Conservation (phyloP, 768 basidiomycete genomes). For the Tulasnella sp. region DNA sequence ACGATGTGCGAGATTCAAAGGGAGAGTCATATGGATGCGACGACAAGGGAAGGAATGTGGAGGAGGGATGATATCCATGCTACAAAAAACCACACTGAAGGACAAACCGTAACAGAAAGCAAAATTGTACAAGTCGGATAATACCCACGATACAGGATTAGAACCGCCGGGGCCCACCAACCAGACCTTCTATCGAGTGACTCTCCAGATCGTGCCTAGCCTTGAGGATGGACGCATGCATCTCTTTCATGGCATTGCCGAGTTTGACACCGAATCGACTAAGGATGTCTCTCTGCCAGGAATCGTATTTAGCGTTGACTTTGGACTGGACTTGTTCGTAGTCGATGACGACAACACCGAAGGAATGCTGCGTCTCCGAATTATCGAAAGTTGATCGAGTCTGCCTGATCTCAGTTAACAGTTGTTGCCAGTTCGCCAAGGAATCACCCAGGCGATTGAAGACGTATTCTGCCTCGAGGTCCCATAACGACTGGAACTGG, state of each 20-base stretch:
- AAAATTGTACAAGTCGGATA: slow-evolving; percentile 17
- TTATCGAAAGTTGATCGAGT: slow-evolving; percentile 96
- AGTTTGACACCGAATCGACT: slow-evolving; percentile 89
- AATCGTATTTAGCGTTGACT: slow-evolving; percentile 97
- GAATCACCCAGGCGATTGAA: slow-evolving; percentile 94
- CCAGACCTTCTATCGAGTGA: slow-evolving; percentile 89
- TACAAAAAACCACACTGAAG: neutral
- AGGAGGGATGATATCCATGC: neutral
- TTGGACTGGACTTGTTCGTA: slow-evolving; percentile 97
- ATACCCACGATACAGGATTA: slow-evolving; percentile 35
- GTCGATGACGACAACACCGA: slow-evolving; percentile 91
- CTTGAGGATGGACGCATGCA: slow-evolving; percentile 88
- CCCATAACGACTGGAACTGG: slow-evolving; percentile 98
- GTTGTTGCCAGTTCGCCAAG: slow-evolving; percentile 89
- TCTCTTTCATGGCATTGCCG: slow-evolving; percentile 94
- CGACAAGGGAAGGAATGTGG: neutral
- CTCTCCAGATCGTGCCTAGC: slow-evolving; percentile 93
- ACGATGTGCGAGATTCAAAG: neutral
- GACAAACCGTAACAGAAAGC: slow-evolving; percentile 3
- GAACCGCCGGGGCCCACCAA: slow-evolving; percentile 57
- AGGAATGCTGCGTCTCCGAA: slow-evolving; percentile 84
- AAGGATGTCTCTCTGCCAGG: slow-evolving; percentile 95
- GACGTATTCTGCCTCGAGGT: slow-evolving; percentile 94
- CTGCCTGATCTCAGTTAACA: slow-evolving; percentile 95
- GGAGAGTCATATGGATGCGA: neutral